phyloP scores from a whole-genome alignment of 116 monocot species.

The Posidonia oceanica region DNA sequence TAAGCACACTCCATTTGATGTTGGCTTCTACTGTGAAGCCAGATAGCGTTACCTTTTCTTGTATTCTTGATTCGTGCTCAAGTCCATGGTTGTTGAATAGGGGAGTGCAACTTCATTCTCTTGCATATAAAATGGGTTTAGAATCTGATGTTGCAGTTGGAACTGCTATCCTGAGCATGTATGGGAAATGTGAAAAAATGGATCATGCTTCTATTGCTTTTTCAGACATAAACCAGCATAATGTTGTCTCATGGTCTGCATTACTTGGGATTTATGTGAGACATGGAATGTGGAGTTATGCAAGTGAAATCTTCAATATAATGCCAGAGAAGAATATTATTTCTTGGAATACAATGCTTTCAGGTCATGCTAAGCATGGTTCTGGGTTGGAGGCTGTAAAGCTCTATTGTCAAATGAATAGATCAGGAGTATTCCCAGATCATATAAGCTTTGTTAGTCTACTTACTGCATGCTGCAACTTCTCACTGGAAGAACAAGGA shows the following conservation, averaged over 20 bases:
- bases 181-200: constrained; percentile 28
- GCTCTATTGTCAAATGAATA: constrained; percentile 33
- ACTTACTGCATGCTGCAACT: constrained; percentile 38
- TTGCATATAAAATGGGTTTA: constrained; percentile 19
- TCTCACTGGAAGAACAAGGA: constrained; percentile 26
- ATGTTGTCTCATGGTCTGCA: constrained; percentile 37
- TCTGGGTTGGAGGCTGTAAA: constrained; percentile 29
- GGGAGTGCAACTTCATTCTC: constrained; percentile 30
- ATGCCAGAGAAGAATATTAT: constrained; percentile 33
- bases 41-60: constrained; percentile 24
- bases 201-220: constrained; percentile 23
- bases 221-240: constrained; percentile 17
- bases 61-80: constrained; percentile 24
- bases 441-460: constrained; percentile 32
- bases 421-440: constrained; percentile 28
- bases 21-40: constrained; percentile 10
- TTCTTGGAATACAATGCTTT: constrained; percentile 58
- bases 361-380: constrained; percentile 41
- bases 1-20: constrained; percentile 16
- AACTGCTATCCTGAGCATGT: constrained; percentile 36
- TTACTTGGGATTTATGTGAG: constrained; percentile 27
- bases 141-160: constrained; percentile 31
- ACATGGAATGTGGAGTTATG: constrained; percentile 28
- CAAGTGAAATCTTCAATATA: constrained; percentile 24
- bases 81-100: constrained; percentile 2